Base-by-base conservation (phyloP, 148 eudicot genomes). In the Rhododendron williamsianum region DNA sequence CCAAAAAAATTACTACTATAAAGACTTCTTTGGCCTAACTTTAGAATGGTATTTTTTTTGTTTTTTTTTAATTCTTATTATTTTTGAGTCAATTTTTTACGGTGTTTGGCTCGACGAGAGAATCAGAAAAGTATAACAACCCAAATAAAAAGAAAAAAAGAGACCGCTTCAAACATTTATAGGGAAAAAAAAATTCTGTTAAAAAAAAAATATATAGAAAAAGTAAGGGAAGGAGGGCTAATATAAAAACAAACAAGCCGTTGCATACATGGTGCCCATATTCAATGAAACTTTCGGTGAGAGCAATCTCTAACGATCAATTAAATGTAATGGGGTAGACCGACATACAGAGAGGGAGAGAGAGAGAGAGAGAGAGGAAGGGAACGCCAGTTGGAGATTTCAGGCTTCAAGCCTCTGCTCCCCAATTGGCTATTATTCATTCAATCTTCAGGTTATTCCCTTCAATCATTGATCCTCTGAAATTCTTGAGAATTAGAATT, bases 381-480 rank as follows among this genome's bases (percentile, higher is more conserved):
- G 9, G 18, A 80, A 4, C 67, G 82, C 69, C 69, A 6, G 82
- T 80, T 80, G 82, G 82, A 81, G 82, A 81, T 81, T 81, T 54
- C 67, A 81, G 67, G 82, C 46, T 11, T 52, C 82, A 54, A 52
- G 82, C 82, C 65, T 52, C 82, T 35, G 43, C 67, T 80, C 43
- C 69, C 69, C 67, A 81, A 30, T 81, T 30, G 82, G 25, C 27
- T 35, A 54, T 54, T 33, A 54, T 54, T 54, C 60, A 54, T 54
- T 54, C 67, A 30, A 49, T 51, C 23, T 49, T 16, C 16, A 49
- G 82, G 82, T 49, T 49, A 80, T 25, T 36, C 23, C 60, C 60
- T 54, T 54, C 6, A n/a, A 49, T 79, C 19, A 11, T 79, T 48
- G 65, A 80, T 80, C 9, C 43, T 5, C 10, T 48, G 36, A 11